These are phyloP conservation scores for Solanum hybrid DNA, from an alignment of 305 asterid genomes.

Conservation along the genomic window DNA sequence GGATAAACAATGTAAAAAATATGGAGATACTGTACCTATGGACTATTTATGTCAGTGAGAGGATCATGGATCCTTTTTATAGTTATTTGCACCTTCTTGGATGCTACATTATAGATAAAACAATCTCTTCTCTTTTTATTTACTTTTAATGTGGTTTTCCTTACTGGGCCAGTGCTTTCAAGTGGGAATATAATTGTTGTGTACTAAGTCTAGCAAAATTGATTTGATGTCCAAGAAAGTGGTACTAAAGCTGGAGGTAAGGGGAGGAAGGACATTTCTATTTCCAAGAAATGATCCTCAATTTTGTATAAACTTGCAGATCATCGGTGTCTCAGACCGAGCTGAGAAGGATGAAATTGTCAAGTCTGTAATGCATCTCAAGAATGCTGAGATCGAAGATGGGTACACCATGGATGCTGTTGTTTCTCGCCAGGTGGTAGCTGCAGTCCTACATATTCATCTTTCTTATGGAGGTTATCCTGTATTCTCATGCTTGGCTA, in stretches of 20 bases:
- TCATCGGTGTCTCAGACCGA: constrained; percentile 74
- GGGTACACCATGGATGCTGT: constrained; percentile 89
- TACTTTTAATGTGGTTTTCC: neutral
- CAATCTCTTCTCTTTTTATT: neutral
- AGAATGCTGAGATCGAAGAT: constrained; percentile 82
- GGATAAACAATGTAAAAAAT: neutral
- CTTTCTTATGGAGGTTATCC: neutral
- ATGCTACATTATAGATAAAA: neutral
- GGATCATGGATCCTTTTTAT: neutral
- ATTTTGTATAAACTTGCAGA: constrained; percentile 35
- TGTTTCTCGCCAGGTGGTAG: constrained; percentile 68
- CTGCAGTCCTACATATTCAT: neutral
- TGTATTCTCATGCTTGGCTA: neutral
- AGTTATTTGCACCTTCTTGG: neutral
- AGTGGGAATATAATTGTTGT: neutral
- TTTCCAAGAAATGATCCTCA: neutral
- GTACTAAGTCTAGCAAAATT: neutral
- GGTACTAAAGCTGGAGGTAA: neutral
- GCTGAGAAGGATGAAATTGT: constrained; percentile 98
- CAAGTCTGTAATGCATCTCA: constrained; percentile 79
- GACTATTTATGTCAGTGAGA: neutral
- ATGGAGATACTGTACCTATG: neutral
- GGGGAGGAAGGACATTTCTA: neutral
- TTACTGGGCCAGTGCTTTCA: neutral
- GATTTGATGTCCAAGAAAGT: neutral